phyloP scores from a whole-genome alignment of 371 early-diverging fungal species.

The Zychaea mexicana region DNA sequence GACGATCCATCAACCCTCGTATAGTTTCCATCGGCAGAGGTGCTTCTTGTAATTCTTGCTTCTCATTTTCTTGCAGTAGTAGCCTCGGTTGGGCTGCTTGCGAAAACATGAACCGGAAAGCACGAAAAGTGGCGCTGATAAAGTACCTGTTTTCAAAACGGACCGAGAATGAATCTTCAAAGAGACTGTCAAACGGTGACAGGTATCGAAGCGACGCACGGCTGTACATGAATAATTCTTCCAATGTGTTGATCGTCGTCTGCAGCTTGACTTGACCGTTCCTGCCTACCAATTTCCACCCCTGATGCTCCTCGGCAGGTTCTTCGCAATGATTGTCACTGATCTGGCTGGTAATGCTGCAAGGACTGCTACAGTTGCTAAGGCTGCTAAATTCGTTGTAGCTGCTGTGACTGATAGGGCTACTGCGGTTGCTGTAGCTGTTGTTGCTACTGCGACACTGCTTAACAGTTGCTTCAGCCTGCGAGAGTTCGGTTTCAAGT shows the following conservation, averaged over 20 bases:
- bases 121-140: not conserved
- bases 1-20: too few relatives aligned
- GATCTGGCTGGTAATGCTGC: too few relatives aligned
- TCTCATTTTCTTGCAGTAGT: too few relatives aligned
- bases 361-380: not conserved
- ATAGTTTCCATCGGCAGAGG: too few relatives aligned
- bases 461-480: not conserved
- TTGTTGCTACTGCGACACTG: not conserved
- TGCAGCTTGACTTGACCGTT: conserved; percentile 13
- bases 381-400: too few relatives aligned
- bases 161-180: not conserved
- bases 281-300: conserved; percentile 16
- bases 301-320: not conserved
- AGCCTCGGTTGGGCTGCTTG: not conserved
- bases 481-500: not conserved
- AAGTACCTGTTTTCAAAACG: not conserved
- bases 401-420: not conserved
- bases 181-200: conserved; percentile 12
- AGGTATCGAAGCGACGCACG: conserved; percentile 12
- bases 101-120: not conserved
- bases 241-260: conserved; percentile 9
- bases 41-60: too few relatives aligned
- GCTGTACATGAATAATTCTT: conserved; percentile 10
- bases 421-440: not conserved
- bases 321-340: not conserved